Evolutionary conservation across 108 stramenopile genomes (phyloP).

Genomic region (Heterococcus sp.): DNA sequence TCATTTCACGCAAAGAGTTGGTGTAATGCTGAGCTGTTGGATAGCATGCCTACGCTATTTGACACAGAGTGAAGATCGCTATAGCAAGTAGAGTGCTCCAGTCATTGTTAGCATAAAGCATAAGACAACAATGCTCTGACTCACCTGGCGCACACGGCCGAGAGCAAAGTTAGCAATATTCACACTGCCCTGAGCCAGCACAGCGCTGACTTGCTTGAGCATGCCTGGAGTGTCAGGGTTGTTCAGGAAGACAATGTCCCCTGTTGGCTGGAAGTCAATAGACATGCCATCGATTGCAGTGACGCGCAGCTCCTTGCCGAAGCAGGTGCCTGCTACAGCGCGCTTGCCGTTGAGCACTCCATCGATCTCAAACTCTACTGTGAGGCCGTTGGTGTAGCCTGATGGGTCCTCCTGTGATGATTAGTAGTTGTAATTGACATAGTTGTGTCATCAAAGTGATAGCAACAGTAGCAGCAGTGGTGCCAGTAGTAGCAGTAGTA

Average conservation of each 20-base stretch:
- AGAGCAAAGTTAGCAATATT: slow-evolving; percentile 62
- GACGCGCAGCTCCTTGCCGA: slow-evolving; percentile 36
- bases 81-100: too few relatives aligned
- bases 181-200: slow-evolving; percentile 40
- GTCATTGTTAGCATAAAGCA: too few relatives aligned
- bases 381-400: slow-evolving; percentile 52
- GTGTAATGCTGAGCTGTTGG: too few relatives aligned
- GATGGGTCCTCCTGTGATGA: slow-evolving; percentile 35
- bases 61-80: too few relatives aligned
- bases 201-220: slow-evolving; percentile 38
- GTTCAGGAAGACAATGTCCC: slow-evolving; percentile 59
- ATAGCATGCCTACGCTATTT: too few relatives aligned
- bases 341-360: slow-evolving; percentile 51
- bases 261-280: slow-evolving; percentile 50
- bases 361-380: slow-evolving; percentile 58
- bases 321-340: slow-evolving; percentile 34
- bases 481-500: too few relatives aligned
- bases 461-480: too few relatives aligned
- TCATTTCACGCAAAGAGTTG: too few relatives aligned
- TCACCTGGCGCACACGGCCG: slow-evolving; percentile 43
- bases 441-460: too few relatives aligned
- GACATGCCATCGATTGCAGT: slow-evolving; percentile 45
- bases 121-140: too few relatives aligned
- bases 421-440: too few relatives aligned
- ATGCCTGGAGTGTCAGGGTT: slow-evolving; percentile 59